Evolutionary conservation across 768 basidiomycete species (phyloP).

Genomic region (Agaricus sinodeliciosus): DNA sequence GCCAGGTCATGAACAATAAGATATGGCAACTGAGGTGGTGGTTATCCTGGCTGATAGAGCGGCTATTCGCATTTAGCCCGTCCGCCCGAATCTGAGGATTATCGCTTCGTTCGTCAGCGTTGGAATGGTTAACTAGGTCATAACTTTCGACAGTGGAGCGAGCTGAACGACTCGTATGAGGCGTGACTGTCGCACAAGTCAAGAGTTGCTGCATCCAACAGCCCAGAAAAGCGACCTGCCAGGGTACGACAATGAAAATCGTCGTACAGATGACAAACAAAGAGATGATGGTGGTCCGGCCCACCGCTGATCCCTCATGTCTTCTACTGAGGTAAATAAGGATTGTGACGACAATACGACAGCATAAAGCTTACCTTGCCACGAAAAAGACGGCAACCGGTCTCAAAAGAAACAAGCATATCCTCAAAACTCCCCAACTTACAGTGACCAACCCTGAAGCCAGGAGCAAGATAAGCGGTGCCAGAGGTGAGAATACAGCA

Average conservation of each 20-base stretch:
- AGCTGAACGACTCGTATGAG: constrained; percentile 10
- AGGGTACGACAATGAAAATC: constrained; percentile 78
- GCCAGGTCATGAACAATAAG: constrained; percentile 71
- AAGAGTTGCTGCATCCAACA: constrained; percentile 75
- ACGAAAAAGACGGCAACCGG: constrained; percentile 23
- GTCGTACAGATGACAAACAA: constrained; percentile 53
- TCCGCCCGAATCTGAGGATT: constrained; percentile 9
- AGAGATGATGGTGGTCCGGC: constrained; percentile 47
- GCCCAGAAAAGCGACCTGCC: constrained; percentile 87
- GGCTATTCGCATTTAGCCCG: neutral
- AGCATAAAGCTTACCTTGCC: constrained; percentile 26
- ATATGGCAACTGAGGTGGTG: constrained; percentile 52
- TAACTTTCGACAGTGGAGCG: constrained; percentile 6
- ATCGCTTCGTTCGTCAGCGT: constrained; percentile 3
- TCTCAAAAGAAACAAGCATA: constrained; percentile 42
- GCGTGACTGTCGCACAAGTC: constrained; percentile 43
- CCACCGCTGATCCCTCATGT: constrained; percentile 26
- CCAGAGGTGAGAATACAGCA: constrained; percentile 40
- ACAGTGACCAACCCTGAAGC: constrained; percentile 59
- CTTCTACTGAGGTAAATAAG: constrained; percentile 3
- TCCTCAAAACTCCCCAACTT: constrained; percentile 47
- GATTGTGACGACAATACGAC: neutral
- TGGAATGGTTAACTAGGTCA: constrained; percentile 8
- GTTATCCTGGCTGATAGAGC: constrained; percentile 22
- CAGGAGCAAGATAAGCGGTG: constrained; percentile 49